phyloP scores from a whole-genome alignment of 176 grass and related monocot genomes.

The Pontederia crassipes region DNA sequence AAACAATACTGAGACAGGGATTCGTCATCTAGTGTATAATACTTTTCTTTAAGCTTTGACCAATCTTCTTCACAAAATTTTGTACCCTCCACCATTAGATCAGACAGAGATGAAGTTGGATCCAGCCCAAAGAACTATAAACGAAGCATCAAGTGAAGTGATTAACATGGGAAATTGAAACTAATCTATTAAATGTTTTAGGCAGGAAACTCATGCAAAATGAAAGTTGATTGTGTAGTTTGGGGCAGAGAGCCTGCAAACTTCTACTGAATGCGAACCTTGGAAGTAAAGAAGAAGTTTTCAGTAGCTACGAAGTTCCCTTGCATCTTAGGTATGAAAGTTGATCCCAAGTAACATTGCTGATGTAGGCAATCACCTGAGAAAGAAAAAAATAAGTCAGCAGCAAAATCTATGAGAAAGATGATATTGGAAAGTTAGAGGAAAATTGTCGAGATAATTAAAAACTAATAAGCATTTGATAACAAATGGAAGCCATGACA shows the following conservation, averaged over 20 bases:
- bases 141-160: too few species aligned
- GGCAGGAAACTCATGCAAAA: background rate
- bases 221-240: background rate
- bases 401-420: background rate
- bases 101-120: conserved; percentile 47
- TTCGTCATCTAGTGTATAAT: conserved; percentile 44
- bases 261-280: conserved; percentile 26
- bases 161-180: background rate
- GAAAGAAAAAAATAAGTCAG: conserved; percentile 21
- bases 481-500: background rate
- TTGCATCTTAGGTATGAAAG: conserved; percentile 70
- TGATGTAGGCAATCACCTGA: conserved; percentile 59
- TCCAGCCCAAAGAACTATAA: conserved; percentile 71
- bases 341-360: conserved; percentile 56
- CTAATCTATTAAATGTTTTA: background rate
- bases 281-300: conserved; percentile 92
- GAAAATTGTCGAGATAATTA: background rate
- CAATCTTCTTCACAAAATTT: conserved; percentile 67
- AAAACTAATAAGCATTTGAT: background rate
- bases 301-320: conserved; percentile 91
- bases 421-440: background rate
- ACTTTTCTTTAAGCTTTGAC: conserved; percentile 41
- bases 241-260: background rate
- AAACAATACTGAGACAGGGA: conserved; percentile 85
- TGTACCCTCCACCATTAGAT: conserved; percentile 59